Evolutionary conservation across 176 grass and related monocot species (phyloP), one percentile per base, ranked within the genome.

Genomic region (Avena sativa): DNA sequence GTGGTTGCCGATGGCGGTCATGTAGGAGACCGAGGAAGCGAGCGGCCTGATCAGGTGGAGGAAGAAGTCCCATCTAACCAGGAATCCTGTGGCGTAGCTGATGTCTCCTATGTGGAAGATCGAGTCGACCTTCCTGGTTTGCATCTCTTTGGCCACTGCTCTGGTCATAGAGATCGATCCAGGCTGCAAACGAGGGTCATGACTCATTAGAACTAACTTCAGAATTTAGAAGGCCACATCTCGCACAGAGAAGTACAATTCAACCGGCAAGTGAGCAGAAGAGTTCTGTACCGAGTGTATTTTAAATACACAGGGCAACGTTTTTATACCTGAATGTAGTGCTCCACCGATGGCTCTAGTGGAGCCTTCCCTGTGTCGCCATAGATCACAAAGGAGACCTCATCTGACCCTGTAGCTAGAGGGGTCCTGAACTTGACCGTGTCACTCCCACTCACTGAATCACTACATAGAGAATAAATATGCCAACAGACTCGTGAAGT

Each of bases 291-390:
- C 23, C 23, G 23, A 23, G 23, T 23, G 23, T 23, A 23, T 23
- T 23, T 23, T 23, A 23, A 23, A 23, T 23, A 23, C 23, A 23
- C 23, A 23, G 38, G 38, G 38, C 6, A 34, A 91, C 14, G 16
- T 13, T 28, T n/a, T 16, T 6, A 0, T 86, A 92, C 95, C 90
- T 97, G 95, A 72, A 97, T 97, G 53, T 91, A 97, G 77, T 97
- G 95, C 40, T 97, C 95, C 14, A 92, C 92, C 5, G 92, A 97
- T n/a, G 83, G 74, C 34, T 97, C 95, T n/a, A 94, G 84, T 17
- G 95, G 95, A 89, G 95, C 92, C 86, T 97, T 97, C 81, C 95
- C 92, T 92, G 94, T 97, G 20, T 97, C 95, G 81, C 95, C 95
- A 28, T 86, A 97, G 63, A 92, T 57, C 34, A 97, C 77, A 36